Evolutionary conservation across 176 grass and related monocot species (phyloP).

Genomic region (Ensete ventricosum): DNA sequence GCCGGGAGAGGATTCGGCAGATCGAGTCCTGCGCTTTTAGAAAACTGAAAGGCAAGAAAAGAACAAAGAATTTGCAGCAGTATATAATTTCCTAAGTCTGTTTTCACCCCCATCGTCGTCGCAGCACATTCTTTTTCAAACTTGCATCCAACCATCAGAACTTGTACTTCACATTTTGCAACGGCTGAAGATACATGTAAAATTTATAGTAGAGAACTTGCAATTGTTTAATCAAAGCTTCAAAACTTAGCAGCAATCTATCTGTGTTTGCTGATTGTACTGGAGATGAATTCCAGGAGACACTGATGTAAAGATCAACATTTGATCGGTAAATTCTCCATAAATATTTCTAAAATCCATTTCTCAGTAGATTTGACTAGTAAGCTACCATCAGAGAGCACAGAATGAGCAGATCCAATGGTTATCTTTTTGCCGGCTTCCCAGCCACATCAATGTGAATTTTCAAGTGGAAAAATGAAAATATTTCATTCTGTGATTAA

Average conservation of each 20-base stretch:
- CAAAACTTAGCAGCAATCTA: neutral
- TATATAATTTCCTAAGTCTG: slow-evolving; percentile 38
- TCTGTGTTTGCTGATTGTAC: neutral
- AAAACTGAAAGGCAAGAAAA: slow-evolving; percentile 72
- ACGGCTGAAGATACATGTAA: neutral
- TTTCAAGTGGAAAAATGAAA: too few species aligned
- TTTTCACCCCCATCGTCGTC: neutral
- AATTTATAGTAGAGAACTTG: neutral
- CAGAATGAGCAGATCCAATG: too few species aligned
- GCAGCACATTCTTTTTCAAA: slow-evolving; percentile 14
- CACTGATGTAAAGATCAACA: neutral
- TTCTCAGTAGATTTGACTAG: too few species aligned
- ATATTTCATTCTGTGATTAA: too few species aligned
- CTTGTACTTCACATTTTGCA: neutral
- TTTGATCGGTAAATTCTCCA: neutral
- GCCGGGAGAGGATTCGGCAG: slow-evolving; percentile 82
- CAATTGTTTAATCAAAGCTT: neutral
- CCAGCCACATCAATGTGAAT: too few species aligned
- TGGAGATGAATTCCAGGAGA: neutral
- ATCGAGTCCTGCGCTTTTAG: slow-evolving; percentile 71
- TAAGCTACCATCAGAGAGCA: too few species aligned
- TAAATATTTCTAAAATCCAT: too few species aligned
- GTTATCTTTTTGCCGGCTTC: too few species aligned
- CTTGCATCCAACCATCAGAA: neutral
- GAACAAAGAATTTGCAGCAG: slow-evolving; percentile 42